Evolutionary conservation across 495 filamentous ascomycete genomes (phyloP).

Genomic region (Chlorociboria aeruginascens): DNA sequence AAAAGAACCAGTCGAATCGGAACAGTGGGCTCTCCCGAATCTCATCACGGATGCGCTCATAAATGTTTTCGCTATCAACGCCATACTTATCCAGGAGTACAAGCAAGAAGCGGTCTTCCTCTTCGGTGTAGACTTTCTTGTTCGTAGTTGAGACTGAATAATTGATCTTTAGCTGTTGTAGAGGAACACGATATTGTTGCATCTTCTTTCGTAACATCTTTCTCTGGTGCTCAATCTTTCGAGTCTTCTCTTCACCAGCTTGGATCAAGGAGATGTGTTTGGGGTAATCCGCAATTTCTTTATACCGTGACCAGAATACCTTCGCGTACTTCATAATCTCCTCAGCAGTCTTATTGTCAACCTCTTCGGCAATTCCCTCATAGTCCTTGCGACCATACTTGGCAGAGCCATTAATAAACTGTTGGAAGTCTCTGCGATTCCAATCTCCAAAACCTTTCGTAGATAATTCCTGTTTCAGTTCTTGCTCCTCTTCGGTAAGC

Average conservation of each 20-base stretch:
- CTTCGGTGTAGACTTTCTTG: constrained; percentile 98
- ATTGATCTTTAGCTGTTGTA: constrained; percentile 96
- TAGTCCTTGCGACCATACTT: constrained; percentile 84
- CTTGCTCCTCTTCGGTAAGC: constrained; percentile 80
- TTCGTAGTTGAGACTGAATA: constrained; percentile 98
- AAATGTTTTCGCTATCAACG: constrained; percentile 72
- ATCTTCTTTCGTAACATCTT: constrained; percentile 94
- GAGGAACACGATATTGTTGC: constrained; percentile 84
- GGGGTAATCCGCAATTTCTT: constrained; percentile 72
- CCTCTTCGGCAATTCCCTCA: constrained; percentile 71
- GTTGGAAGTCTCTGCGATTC: constrained; percentile 96
- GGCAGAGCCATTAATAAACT: constrained; percentile 89
- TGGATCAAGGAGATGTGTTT: constrained; percentile 84
- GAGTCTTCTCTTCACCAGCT: constrained; percentile 77
- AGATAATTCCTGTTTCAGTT: constrained; percentile 67
- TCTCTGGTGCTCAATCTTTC: constrained; percentile 81
- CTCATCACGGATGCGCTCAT: constrained; percentile 78
- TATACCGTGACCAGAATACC: constrained; percentile 89
- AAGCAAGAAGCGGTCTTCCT: constrained; percentile 93
- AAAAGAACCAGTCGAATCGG: constrained; percentile 98
- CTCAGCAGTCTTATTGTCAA: constrained; percentile 76
- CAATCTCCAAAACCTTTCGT: constrained; percentile 83
- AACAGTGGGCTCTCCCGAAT: constrained; percentile 92
- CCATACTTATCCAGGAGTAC: constrained; percentile 88
- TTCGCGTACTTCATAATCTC: constrained; percentile 85